phyloP scores from a whole-genome alignment of 2,329 filamentous ascomycete species.

The Colletotrichum paranaense region DNA sequence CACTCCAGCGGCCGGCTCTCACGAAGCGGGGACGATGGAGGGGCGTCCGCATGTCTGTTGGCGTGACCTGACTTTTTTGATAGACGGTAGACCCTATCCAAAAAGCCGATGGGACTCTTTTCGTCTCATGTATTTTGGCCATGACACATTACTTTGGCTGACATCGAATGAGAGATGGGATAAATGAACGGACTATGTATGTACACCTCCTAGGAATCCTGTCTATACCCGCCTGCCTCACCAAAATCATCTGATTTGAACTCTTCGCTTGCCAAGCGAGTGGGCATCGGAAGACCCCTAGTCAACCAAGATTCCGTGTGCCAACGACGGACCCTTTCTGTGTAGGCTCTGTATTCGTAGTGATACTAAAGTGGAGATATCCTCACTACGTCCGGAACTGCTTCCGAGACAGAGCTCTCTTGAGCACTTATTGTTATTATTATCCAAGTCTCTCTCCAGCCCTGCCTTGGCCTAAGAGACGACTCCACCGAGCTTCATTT shows the following conservation, averaged over 20 bases:
- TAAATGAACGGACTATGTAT: not conserved
- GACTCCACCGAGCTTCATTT: not conserved
- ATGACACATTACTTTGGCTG: slow-evolving; percentile 1
- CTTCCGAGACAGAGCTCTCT: slow-evolving; percentile 8
- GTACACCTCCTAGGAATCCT: not conserved
- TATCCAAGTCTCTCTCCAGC: not conserved
- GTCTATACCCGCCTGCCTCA: not conserved
- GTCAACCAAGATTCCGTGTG: slow-evolving; percentile 17
- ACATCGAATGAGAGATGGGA: not conserved
- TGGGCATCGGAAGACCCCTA: not conserved
- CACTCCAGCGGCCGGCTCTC: not conserved
- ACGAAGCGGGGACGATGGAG: not conserved
- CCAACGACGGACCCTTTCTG: not conserved
- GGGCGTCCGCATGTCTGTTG: not conserved
- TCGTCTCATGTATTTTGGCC: not conserved
- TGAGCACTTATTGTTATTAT: not conserved
- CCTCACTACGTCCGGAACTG: slow-evolving; percentile 18
- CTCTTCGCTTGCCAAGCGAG: not conserved
- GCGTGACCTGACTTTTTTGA: slow-evolving; percentile 8
- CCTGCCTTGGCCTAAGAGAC: not conserved
- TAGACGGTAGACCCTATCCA: not conserved
- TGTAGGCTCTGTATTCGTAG: not conserved
- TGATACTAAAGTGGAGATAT: slow-evolving; percentile 9
- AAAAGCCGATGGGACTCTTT: not conserved
- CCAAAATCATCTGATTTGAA: not conserved